Base-by-base conservation (phyloP, 495 filamentous ascomycete species). In the Hypoxylon fragiforme region DNA sequence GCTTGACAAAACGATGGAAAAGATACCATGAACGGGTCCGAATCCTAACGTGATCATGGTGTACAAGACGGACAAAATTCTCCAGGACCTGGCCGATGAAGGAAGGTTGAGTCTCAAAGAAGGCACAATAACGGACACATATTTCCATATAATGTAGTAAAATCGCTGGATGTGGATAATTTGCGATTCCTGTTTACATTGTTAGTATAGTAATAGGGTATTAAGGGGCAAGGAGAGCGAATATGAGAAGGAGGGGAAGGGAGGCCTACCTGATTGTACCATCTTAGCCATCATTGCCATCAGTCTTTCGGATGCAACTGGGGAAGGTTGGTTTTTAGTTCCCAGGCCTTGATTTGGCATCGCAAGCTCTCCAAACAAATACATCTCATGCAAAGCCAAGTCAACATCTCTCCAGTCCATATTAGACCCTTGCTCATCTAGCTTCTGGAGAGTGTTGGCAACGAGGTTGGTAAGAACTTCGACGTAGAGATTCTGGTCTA, bases 81-180 rank as follows among this genome's bases (percentile, higher is more conserved):
- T 96, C 91, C n/a, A 99, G 77, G 3, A 91, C 91, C 51, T 81
- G 85, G 5, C 88, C 88, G 35, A 97, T 94, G 38, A 85, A 79
- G 1, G 83, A 76, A 2, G 85, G 79, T 58, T 96, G 87, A 28
- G 81, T 77, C 52, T 95, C 89, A 71, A 99, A 97, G 71, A 96
- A 96, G n/a, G 82, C 79, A 68, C 82, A 85, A 67, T 97, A 97
- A 28, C 94, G 86, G 24, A 96, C 91, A 66, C 90, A 95, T 32
- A 96, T 94, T 61, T 97, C 94, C 95, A 97, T 97, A 61, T 94
- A 97, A 69, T 96, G 91, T 12, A 97, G 77, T 50, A 97, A 85
- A 22, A 96, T 89, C 15, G 91, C 89, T 0, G 95, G 94, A 70
- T 97, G 94, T 3, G 87, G 83, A 66, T 89, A 94, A 19, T 80